Evolutionary conservation across 495 filamentous ascomycete genomes (phyloP), one percentile per base, ranked within the genome.

Genomic region (Sabuloglossum arenarium): DNA sequence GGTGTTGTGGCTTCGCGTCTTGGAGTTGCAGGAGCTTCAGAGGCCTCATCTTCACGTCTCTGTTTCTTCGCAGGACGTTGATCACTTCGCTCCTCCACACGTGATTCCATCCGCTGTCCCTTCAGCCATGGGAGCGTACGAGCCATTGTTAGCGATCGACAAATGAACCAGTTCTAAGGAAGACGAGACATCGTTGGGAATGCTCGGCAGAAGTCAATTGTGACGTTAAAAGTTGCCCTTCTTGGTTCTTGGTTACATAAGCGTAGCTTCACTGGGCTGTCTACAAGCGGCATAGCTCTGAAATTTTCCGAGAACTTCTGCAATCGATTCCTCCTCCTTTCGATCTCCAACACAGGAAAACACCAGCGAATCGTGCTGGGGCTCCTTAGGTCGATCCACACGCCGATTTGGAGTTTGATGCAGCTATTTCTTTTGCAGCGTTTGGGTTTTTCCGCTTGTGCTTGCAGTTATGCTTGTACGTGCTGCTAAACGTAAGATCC

Each of bases 71-170:
- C 27, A 8, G 31, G 10, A 6, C 10, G 53, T 30, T 25, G 10
- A 54, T 12, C n/a, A 9, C 10, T 16, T 14, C 27, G n/a, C n/a
- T n/a, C 37, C 30, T 39, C 24, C 24, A 16, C 28, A 19, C 14
- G 9, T 8, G 51, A 1, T 28, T 23, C 53, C 23, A 5, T 39
- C 53, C 30, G 21, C n/a, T 54, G 31, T 1, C 30, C 37, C n/a
- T 54, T 54, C 2, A 54, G 53, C 53, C 53, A 54, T 12, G 53
- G 53, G 12, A 54, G 53, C n/a, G 53, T 54, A 9, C 53, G 30
- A 4, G 53, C 25, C 53, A 54, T 54, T 14, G 12, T 3, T 1
- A 37, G 19, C n/a, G n/a, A 29, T 14, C 12, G 34, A 39, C 34
- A 39, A 16, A n/a, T n/a, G n/a, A n/a, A n/a, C n/a, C n/a, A n/a